Evolutionary conservation across 1,139 yeast species (phyloP), one percentile per base, ranked within the genome.

Genomic region (Nakaseomyces kungkrabaensis): DNA sequence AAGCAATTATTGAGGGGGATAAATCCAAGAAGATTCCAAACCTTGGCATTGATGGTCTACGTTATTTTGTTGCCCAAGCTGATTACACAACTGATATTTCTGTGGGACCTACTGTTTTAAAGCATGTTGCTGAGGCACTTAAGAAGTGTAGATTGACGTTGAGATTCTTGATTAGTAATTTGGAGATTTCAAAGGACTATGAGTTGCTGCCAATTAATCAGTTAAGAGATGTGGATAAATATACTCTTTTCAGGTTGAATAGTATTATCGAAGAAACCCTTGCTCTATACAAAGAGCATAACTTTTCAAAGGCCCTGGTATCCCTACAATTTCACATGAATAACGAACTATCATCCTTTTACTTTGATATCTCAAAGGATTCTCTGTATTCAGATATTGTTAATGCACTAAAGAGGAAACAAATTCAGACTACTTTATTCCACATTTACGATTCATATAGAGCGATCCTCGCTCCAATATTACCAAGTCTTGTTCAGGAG

Each of bases 51-150:
- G 97, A 90, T 67, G 98, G 98, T 0, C 71, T 94, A 55, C 74
- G 99, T 57, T 72, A 90, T 51, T 85, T 97, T 87, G 88, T 83
- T 10, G 96, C 97, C 0, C 90, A 89, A 48, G 77, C 94, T 0
- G 94, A 89, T 64, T 92, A 85, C 60, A 82, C 90, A 1, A 77
- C 76, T 47, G 99, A 92, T 67, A 80, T 92, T 47, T 73, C 80
- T 31, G 78, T 87, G 27, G 87, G 95, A 6, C 79, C 85, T 8
- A 82, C 80, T 32, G 79, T 89, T 13, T 72, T 89, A 58, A 76
- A 75, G 33, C 82, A 90, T 59, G 92, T 88, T 29, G 82, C 83
- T 43, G 95, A 89, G 50, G 79, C 85, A 47, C 71, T 87, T 61
- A 87, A 86, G 66, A 92, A 92, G 66, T 67, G 89, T 49, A 74